These are phyloP conservation scores for Penicillium tannophilum DNA, from an alignment of 495 filamentous ascomycete species.

Conservation along the genomic window DNA sequence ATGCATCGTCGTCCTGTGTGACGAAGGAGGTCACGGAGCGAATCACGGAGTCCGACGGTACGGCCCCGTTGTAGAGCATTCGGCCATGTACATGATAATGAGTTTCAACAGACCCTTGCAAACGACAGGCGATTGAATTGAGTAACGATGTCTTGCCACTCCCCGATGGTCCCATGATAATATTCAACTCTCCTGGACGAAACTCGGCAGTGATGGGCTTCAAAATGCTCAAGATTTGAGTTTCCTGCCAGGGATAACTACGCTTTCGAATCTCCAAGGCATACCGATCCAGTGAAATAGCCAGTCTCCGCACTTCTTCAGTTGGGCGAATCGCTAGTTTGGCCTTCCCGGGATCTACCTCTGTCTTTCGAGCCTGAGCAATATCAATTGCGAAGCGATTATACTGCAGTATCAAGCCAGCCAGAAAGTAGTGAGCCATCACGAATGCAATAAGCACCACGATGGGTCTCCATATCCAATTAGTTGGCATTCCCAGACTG, in stretches of 20 bases:
- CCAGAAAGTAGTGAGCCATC: conserved; percentile 56
- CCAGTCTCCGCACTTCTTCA: conserved; percentile 56
- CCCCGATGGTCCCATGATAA: conserved; percentile 79
- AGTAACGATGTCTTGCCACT: conserved; percentile 73
- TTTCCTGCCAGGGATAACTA: conserved; percentile 39
- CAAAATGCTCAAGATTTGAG: conserved; percentile 59
- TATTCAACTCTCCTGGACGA: conserved; percentile 63
- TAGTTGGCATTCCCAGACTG: conserved; percentile 60
- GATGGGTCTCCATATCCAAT: conserved; percentile 67
- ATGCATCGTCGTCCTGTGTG: conserved; percentile 73
- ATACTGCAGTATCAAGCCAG: conserved; percentile 59
- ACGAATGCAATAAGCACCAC: conserved; percentile 59
- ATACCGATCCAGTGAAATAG: conserved; percentile 62
- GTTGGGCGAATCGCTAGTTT: conserved; percentile 53
- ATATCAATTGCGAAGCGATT: conserved; percentile 62
- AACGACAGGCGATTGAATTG: conserved; percentile 65
- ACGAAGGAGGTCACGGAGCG: conserved; percentile 73
- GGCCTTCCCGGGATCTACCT: conserved; percentile 64
- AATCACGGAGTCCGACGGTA: conserved; percentile 64
- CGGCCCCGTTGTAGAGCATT: conserved; percentile 67
- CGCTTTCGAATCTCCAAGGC: conserved; percentile 64
- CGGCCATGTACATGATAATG: conserved; percentile 57
- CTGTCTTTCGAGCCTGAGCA: conserved; percentile 53
- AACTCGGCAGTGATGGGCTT: conserved; percentile 64
- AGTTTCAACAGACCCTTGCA: conserved; percentile 57